Base-by-base conservation (phyloP, 2,329 filamentous ascomycete genomes). In the Orbilia blumenaviensis region DNA sequence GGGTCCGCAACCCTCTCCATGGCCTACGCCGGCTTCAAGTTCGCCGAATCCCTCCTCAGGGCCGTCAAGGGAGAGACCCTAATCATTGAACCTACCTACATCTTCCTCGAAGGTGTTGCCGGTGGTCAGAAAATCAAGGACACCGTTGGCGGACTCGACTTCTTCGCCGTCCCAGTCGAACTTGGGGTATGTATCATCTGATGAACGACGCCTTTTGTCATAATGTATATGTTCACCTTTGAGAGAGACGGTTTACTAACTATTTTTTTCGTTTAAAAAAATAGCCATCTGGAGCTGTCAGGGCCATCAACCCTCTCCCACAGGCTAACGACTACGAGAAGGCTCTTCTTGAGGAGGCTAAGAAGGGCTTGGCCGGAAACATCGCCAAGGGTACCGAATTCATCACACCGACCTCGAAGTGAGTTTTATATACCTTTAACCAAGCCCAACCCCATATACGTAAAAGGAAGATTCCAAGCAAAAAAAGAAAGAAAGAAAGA, bases 161-260 rank as follows among this genome's bases (percentile, higher is more conserved):
- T 92, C 88, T 99, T 99, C 89, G 97, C 95, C 73, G 93, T 96
- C 66, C 94, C 94, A 77, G 89, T 98, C 80, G 92, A 97, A 86
- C 93, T 99, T 80, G 95, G 95, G 82, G 93, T 96, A 91, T 86
- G 92, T 87, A 66, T 61, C 75, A 63, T 18, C 29, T n/a, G n/a
- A n/a, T n/a, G n/a, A n/a, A n/a, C n/a, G n/a, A n/a, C n/a, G n/a
- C n/a, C n/a, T n/a, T n/a, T n/a, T n/a, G n/a, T n/a, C n/a, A n/a
- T n/a, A n/a, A n/a, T n/a, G n/a, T n/a, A n/a, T 67, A 73, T 21
- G 64, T 10, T 34, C 8, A 8, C 3, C 16, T 18, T 54, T 21
- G 77, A 14, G 18, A 12, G 27, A 18, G 18, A 10, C 67, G 7
- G 29, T 52, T 16, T n/a, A 32, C 27, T 46, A 76, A 63, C 62